Conservation (phyloP, 345 rosid species). For the Eucalyptus viminalis region DNA sequence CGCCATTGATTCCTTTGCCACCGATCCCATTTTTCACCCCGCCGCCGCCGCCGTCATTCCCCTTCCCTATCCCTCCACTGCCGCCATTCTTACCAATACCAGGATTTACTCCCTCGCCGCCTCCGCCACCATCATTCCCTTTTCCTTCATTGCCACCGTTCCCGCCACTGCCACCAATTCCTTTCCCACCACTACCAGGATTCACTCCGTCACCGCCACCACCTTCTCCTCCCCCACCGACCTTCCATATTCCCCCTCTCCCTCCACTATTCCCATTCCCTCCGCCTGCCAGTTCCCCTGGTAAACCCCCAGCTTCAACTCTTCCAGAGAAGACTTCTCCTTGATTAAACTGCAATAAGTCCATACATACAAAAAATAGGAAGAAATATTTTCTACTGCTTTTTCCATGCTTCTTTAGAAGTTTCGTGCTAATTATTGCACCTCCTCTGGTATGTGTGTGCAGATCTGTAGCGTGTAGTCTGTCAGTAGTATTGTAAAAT, state of each 20-base stretch:
- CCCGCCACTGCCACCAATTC: not conserved
- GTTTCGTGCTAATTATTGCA: not conserved
- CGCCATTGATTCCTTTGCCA: not conserved
- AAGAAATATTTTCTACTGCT: not conserved
- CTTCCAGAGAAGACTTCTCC: not conserved
- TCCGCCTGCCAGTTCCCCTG: not conserved
- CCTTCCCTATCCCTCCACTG: not conserved
- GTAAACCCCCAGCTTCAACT: not conserved
- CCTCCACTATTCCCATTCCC: not conserved
- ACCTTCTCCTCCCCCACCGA: not conserved
- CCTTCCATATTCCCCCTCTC: not conserved
- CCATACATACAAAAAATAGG: not conserved
- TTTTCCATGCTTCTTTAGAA: not conserved
- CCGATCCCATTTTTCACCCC: conserved; percentile 11
- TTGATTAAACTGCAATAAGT: not conserved
- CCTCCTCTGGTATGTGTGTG: not conserved
- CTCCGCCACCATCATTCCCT: not conserved
- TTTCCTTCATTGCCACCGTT: not conserved
- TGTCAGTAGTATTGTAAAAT: not conserved
- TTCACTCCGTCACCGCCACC: not conserved
- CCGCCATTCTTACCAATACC: not conserved
- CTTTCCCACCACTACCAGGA: not conserved
- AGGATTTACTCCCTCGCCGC: conserved; percentile 5
- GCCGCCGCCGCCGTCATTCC: not conserved
- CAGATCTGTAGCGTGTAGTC: not conserved